phyloP scores from a whole-genome alignment of 2,329 filamentous ascomycete species.

The Plenodomus biglobosus region DNA sequence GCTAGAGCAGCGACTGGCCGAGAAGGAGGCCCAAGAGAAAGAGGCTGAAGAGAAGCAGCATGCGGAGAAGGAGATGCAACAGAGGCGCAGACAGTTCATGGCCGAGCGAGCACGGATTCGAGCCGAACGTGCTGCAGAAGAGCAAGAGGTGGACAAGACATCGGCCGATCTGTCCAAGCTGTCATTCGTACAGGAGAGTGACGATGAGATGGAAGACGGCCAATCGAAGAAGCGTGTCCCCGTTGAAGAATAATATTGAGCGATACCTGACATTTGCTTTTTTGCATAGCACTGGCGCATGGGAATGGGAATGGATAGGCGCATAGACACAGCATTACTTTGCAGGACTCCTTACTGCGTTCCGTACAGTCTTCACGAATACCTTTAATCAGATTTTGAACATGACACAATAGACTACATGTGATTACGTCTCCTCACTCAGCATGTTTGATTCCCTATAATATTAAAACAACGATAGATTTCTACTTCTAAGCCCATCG shows the following conservation, averaged over 20 bases:
- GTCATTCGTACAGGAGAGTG: conserved; percentile 17
- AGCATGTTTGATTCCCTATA: too few relatives aligned
- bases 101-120: background rate
- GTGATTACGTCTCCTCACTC: too few relatives aligned
- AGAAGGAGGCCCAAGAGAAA: background rate
- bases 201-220: conserved; percentile 42
- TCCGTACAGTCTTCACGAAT: too few relatives aligned
- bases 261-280: background rate
- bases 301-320: background rate
- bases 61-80: background rate
- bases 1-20: background rate
- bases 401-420: too few relatives aligned
- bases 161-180: conserved; percentile 20
- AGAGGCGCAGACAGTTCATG: background rate
- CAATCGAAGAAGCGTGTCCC: conserved; percentile 25
- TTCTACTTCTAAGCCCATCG: too few relatives aligned
- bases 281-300: conserved; percentile 29
- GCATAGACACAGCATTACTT: background rate
- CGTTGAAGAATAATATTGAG: conserved; percentile 5
- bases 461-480: too few relatives aligned
- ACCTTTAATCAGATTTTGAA: too few relatives aligned
- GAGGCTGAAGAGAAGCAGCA: background rate
- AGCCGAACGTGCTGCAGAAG: background rate
- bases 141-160: conserved; percentile 19
- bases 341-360: background rate